A percentile compares a stretch with the other conserved stretches of the same genome.
phyloP scores from a whole-genome alignment of 768 basidiomycete genomes.

The Amanita rubescens region DNA sequence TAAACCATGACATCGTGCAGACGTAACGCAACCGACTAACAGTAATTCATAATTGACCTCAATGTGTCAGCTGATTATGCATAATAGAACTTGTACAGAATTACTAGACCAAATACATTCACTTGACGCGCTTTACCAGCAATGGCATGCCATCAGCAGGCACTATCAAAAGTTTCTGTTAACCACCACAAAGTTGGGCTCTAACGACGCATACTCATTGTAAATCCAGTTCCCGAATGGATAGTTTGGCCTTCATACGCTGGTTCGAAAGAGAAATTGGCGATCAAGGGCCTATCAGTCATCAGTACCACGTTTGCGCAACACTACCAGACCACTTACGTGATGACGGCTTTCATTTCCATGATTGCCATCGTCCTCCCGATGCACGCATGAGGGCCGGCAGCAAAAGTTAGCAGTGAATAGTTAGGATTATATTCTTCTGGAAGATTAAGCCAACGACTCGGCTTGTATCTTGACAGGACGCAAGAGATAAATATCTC shows the following conservation, averaged over 20 bases:
- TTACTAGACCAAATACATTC: background rate
- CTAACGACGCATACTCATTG: conserved; percentile 32
- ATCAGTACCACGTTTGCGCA: background rate
- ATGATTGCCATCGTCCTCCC: conserved; percentile 39
- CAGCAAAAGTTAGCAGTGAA: conserved; percentile 35
- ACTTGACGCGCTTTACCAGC: conserved; percentile 18
- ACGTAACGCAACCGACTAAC: no score
- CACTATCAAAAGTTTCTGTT: conserved; percentile 15
- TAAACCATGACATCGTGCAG: no score
- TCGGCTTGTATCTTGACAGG: conserved; percentile 33
- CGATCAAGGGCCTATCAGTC: conserved; percentile 26
- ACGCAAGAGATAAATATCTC: conserved; percentile 27
- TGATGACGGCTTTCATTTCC: conserved; percentile 41
- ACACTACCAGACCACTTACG: conserved; percentile 12
- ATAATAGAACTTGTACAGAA: no score
- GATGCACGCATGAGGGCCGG: conserved; percentile 38
- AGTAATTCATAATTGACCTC: no score
- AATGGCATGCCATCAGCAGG: conserved; percentile 32
- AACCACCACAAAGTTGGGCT: background rate
- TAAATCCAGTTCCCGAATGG: conserved; percentile 31
- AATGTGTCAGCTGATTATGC: no score
- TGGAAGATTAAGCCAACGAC: conserved; percentile 37
- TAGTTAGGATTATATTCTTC: conserved; percentile 31
- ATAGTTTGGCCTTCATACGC: no score
- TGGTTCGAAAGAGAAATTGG: conserved; percentile 37